A percentile compares a stretch with the other conserved stretches of the same genome.
These are phyloP conservation scores for Nemania sp. DNA, from an alignment of 2,329 filamentous ascomycete species.

Conservation along the genomic window DNA sequence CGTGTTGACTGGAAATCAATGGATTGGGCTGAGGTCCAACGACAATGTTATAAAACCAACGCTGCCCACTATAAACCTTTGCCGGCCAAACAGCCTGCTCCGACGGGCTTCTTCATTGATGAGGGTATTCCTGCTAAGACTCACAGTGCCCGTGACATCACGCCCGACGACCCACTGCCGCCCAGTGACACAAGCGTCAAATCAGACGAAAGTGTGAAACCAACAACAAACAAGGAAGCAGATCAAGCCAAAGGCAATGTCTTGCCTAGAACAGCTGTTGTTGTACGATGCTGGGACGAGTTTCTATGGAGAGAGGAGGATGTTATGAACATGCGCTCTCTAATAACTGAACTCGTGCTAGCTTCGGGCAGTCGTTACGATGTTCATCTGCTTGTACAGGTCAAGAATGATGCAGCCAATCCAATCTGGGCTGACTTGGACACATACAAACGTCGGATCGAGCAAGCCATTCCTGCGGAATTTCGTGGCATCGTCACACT, in stretches of 20 bases:
- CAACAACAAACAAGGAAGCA: slow-evolving; percentile 24
- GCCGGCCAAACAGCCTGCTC: slow-evolving; percentile 44
- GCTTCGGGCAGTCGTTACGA: slow-evolving; percentile 86
- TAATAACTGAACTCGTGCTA: slow-evolving; percentile 80
- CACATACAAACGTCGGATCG: slow-evolving; percentile 67
- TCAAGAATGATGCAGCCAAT: slow-evolving; percentile 73
- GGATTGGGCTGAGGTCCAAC: slow-evolving; percentile 78
- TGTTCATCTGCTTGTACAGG: slow-evolving; percentile 81
- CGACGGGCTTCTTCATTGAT: slow-evolving; percentile 57
- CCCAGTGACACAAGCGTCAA: slow-evolving; percentile 19
- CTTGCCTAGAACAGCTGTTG: slow-evolving; percentile 69
- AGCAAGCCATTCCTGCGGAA: slow-evolving; percentile 74
- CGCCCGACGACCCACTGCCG: slow-evolving; percentile 18
- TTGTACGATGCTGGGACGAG: slow-evolving; percentile 81
- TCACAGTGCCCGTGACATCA: slow-evolving; percentile 33
- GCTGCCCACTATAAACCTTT: slow-evolving; percentile 65
- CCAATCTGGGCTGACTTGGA: slow-evolving; percentile 78
- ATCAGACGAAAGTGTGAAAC: slow-evolving; percentile 28
- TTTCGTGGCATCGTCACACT: slow-evolving; percentile 87
- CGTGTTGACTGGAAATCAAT: slow-evolving; percentile 78
- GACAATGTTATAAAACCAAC: slow-evolving; percentile 73
- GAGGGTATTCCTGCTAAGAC: slow-evolving; percentile 38
- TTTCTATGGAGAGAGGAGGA: slow-evolving; percentile 80
- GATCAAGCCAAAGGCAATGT: slow-evolving; percentile 30
- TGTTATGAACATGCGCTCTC: slow-evolving; percentile 77